A percentile compares a stretch with the other conserved stretches of the same genome.
Evolutionary conservation across 2,329 filamentous ascomycete genomes (phyloP).

Genomic region (Fusarium xylarioides): DNA sequence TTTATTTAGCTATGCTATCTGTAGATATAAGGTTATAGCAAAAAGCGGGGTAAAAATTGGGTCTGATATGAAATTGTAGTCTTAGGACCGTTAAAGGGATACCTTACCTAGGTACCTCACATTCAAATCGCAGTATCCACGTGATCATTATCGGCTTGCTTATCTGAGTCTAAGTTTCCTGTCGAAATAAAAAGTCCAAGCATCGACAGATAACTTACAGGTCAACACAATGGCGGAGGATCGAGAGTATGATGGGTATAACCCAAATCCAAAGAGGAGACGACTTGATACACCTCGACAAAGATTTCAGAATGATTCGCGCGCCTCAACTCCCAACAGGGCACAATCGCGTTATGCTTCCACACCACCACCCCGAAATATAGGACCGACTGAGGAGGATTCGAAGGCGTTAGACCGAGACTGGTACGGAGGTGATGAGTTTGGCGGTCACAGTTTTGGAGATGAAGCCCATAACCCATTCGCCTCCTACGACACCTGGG

Average conservation of each 20-base stretch:
- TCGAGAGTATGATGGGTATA: constrained; percentile 50
- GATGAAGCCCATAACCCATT: constrained; percentile 96
- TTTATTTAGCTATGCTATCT: too few relatives aligned
- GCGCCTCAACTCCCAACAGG: constrained; percentile 46
- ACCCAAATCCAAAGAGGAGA: constrained; percentile 53
- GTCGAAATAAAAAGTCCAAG: not conserved
- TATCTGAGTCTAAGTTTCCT: not conserved
- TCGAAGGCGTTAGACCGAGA: constrained; percentile 83
- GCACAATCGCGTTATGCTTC: constrained; percentile 52
- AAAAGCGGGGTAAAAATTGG: too few relatives aligned
- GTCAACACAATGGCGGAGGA: constrained; percentile 47
- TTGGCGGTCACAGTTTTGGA: constrained; percentile 81
- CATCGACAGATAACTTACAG: not conserved
- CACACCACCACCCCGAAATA: constrained; percentile 49
- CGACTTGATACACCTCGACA: constrained; percentile 46
- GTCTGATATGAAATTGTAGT: too few relatives aligned
- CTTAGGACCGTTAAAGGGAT: too few relatives aligned
- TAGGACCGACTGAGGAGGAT: constrained; percentile 73
- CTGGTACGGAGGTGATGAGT: constrained; percentile 91
- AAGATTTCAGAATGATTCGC: constrained; percentile 47
- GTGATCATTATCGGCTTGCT: not conserved
- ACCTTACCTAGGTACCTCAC: not conserved
- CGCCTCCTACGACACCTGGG: constrained; percentile 78
- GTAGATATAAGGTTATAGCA: too few relatives aligned
- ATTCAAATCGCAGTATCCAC: not conserved